These are phyloP conservation scores for Hypoxylon sp. DNA, from an alignment of 2,329 filamentous ascomycete genomes.

Conservation along the genomic window DNA sequence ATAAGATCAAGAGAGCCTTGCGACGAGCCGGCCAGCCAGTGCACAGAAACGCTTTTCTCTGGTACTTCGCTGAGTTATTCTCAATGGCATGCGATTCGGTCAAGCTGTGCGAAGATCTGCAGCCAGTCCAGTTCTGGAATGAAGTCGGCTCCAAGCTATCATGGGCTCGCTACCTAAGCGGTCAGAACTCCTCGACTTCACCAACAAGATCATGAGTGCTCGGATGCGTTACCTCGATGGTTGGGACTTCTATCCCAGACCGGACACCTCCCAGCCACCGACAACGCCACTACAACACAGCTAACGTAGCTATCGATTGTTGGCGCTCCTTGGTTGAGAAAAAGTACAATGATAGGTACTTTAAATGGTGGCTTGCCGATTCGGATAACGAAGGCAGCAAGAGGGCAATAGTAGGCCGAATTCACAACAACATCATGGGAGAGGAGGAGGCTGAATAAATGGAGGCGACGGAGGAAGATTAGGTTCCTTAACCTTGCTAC, in stretches of 20 bases:
- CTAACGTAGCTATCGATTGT: neutral
- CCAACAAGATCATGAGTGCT: slow-evolving; percentile 7
- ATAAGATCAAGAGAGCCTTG: neutral
- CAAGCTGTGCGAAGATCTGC: neutral
- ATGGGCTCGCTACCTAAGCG: neutral
- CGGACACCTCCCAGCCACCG: neutral
- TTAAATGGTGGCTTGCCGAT: neutral
- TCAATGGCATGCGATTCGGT: neutral
- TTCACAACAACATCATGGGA: too few species aligned
- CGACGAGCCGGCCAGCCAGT: neutral
- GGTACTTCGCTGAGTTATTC: neutral
- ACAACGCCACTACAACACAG: neutral
- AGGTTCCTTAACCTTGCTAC: neutral
- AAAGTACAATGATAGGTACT: too few species aligned
- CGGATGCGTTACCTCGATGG: neutral
- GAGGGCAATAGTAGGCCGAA: neutral
- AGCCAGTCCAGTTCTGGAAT: slow-evolving; percentile 10
- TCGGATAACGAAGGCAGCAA: neutral
- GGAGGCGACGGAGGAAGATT: neutral
- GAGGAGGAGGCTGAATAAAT: neutral
- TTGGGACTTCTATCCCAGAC: too few species aligned
- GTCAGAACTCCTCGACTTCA: slow-evolving; percentile 5
- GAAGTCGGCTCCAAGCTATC: neutral
- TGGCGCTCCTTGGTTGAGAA: too few species aligned
- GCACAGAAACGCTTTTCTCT: too few species aligned